Conservation (phyloP, 768 basidiomycete genomes). For the Tylopilus vinaceipallidus region DNA sequence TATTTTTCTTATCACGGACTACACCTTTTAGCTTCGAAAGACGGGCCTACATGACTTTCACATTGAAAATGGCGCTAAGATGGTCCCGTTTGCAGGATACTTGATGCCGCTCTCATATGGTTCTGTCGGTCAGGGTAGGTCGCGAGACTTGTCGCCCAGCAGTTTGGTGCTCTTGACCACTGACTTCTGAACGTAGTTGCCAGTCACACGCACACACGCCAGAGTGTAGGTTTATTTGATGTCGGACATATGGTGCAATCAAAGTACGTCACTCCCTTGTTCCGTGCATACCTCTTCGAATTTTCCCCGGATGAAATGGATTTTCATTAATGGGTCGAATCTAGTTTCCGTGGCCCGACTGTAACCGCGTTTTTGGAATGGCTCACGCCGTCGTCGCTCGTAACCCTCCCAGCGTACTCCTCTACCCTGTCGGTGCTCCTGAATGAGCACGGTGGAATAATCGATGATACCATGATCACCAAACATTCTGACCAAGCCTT, state of each 20-base stretch:
- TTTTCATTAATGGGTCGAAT: not conserved
- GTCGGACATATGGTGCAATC: slow-evolving; percentile 99
- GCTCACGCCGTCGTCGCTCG: slow-evolving; percentile 83
- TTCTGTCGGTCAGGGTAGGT: slow-evolving; percentile 72
- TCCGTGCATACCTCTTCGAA: not conserved
- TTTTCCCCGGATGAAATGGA: not conserved
- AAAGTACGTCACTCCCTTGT: slow-evolving; percentile 47
- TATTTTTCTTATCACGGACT: slow-evolving; percentile 1
- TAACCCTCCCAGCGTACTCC: slow-evolving; percentile 61
- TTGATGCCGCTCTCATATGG: slow-evolving; percentile 92
- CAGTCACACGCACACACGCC: slow-evolving; percentile 88
- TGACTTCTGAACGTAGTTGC: slow-evolving; percentile 51
- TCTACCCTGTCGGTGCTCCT: slow-evolving; percentile 89
- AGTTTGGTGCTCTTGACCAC: slow-evolving; percentile 13
- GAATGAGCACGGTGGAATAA: slow-evolving; percentile 88
- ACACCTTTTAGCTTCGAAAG: slow-evolving; percentile 41
- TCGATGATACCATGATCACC: slow-evolving; percentile 93
- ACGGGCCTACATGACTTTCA: slow-evolving; percentile 92
- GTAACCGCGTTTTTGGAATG: slow-evolving; percentile 82
- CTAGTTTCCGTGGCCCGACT: slow-evolving; percentile 78
- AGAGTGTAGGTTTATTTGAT: slow-evolving; percentile 85
- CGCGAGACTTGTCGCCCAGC: not conserved
- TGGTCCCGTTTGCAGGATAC: slow-evolving; percentile 96
- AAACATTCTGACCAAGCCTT: slow-evolving; percentile 77
- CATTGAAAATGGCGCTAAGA: slow-evolving; percentile 76